Base-by-base conservation (phyloP, 106 monocot genomes). In the Dactylorhiza incarnata region DNA sequence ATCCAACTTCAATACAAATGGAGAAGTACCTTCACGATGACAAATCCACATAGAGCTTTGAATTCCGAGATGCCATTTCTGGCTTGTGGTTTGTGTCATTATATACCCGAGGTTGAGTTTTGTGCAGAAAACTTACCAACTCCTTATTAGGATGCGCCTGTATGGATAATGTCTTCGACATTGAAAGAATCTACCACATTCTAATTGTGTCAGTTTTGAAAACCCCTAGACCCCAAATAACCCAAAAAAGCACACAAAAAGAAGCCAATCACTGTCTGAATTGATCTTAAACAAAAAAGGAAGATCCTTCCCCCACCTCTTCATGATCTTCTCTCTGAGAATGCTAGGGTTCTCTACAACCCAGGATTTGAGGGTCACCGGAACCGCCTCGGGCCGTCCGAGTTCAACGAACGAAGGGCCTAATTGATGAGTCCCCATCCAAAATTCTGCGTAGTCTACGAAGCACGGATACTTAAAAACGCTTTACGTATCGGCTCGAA, bases 61-160 rank as follows among this genome's bases (percentile, higher is more conserved):
- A 99, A 99, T 69, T 99, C 89, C 0, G 99, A 94, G 61, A 99
- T 45, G 94, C 91, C 99, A 99, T 99, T 81, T 94, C 99, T 0
- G 99, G 94, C 81, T 99, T 99, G 63, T 92, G 91, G 59, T 99
- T 99, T 16, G 37, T 1, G 37, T 3, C 37, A 2, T 37, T 37
- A 37, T 37, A 37, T 3, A 37, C 37, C 37, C 37, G 52, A 14
- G 99, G 99, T 9, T 83, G 73, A 63, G 52, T 73, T 77, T 85
- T 77, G 79, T 94, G 89, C 55, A 99, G 83, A 50, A 79, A 22
- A 78, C 70, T 68, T 29, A 94, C 91, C 78, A 94, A 71, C 53
- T 89, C 82, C 83, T 91, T 99, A 61, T 94, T 88, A 25, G 99
- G 99, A 77, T 99, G 99, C 1, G 89, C 94, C 76, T 99, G 94